A percentile compares a stretch with the other conserved stretches of the same genome.
These are phyloP conservation scores for Mucor plumbeus DNA, from an alignment of 371 early-diverging fungal species.

Conservation along the genomic window DNA sequence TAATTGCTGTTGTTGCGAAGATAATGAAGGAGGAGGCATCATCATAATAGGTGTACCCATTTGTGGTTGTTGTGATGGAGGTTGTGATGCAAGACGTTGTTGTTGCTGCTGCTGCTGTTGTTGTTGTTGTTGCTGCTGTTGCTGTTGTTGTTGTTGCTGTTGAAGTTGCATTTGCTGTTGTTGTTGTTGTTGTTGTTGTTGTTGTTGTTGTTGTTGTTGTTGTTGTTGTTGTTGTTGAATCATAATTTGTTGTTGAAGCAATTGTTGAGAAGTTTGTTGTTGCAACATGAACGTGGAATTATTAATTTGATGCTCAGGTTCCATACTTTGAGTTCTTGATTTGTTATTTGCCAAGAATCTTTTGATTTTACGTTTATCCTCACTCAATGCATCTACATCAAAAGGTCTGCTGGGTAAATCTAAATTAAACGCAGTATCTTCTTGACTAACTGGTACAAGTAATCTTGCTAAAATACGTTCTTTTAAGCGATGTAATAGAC, in stretches of 20 bases:
- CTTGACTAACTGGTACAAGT: conserved; percentile 43
- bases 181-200: not conserved
- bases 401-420: conserved; percentile 33
- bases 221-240: conserved; percentile 16
- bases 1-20: conserved; percentile 7
- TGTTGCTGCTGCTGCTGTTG: conserved; percentile 11
- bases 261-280: not conserved
- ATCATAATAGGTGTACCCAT: conserved; percentile 1
- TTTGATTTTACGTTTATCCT: conserved; percentile 40
- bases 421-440: conserved; percentile 37
- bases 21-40: not conserved
- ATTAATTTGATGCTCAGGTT: conserved; percentile 18
- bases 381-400: conserved; percentile 33
- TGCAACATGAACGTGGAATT: not conserved
- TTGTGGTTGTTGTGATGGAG: not conserved
- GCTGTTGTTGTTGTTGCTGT: conserved; percentile 18
- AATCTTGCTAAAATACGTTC: conserved; percentile 39
- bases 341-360: conserved; percentile 24
- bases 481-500: conserved; percentile 50
- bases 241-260: conserved; percentile 5
- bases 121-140: conserved; percentile 9
- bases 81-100: not conserved
- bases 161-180: conserved; percentile 18
- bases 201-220: conserved; percentile 19
- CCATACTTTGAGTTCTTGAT: conserved; percentile 32